phyloP scores from a whole-genome alignment of 805 yeast species.

The Monosporozyma yasuniensis region DNA sequence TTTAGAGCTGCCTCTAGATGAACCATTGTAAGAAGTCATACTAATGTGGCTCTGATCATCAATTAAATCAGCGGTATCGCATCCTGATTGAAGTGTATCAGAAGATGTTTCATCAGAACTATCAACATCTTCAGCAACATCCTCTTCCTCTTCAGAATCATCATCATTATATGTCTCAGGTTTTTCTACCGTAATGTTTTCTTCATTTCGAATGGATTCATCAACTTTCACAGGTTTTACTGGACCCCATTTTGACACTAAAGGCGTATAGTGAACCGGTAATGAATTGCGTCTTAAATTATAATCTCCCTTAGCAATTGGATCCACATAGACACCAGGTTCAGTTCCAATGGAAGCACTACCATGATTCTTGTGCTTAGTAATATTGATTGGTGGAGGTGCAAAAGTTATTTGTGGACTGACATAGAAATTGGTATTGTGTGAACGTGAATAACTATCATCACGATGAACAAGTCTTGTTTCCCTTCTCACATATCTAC shows the following conservation, averaged over 20 bases:
- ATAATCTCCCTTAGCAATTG: slow-evolving; percentile 1
- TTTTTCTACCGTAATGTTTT: no score
- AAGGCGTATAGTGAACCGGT: slow-evolving; percentile 6
- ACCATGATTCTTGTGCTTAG: slow-evolving; percentile 32
- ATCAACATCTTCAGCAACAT: not conserved
- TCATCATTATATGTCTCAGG: not conserved
- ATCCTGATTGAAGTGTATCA: not conserved
- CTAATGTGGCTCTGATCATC: slow-evolving; percentile 6
- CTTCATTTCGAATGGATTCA: no score
- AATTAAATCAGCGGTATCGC: slow-evolving; percentile 3
- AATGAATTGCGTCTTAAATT: slow-evolving; percentile 17
- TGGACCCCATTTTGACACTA: not conserved
- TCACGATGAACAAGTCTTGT: slow-evolving; percentile 12
- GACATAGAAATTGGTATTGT: slow-evolving; percentile 9
- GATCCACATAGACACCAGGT: not conserved
- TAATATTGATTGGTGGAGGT: slow-evolving; percentile 72
- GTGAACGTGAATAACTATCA: not conserved
- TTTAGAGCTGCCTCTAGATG: slow-evolving; percentile 23
- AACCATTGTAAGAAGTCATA: slow-evolving; percentile 19
- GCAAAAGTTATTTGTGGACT: slow-evolving; percentile 47
- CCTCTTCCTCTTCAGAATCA: not conserved
- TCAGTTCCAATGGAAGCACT: not conserved
- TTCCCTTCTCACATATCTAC: slow-evolving; percentile 17
- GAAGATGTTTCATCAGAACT: not conserved
- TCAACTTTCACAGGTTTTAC: not conserved